Base-by-base conservation (phyloP, 2,329 filamentous ascomycete species). In the Tolypocladium paradoxum region DNA sequence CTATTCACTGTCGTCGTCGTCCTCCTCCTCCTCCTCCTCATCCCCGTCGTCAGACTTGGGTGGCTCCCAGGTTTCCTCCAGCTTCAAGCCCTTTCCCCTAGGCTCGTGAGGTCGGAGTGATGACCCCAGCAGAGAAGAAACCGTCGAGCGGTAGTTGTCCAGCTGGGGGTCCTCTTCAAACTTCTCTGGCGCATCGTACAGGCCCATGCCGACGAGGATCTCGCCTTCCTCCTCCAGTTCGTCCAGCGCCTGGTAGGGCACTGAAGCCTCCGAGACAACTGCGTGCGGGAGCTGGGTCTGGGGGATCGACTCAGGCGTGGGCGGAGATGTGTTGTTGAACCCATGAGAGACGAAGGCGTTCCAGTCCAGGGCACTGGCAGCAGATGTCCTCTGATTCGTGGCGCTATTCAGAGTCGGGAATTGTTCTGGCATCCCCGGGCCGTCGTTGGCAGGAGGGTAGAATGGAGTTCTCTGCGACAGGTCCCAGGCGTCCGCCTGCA, bases 61-160 rank as follows among this genome's bases (percentile, higher is more conserved):
- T 20, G 77, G 87, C 66, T 82, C 85, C 87, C 78, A 92, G 0
- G 87, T 87, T 65, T 91, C 87, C 68, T 92, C 88, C 4, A 93
- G 73, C 65, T 90, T 92, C 59, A 92, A 72, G 0, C 88, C 87
- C 67, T 89, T 88, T 54, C 87, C 87, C 20, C 72, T 75, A 3
- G 77, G 72, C 57, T 77, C 75, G 0, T 67, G 59, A 7, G 64
- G 64, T 43, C 72, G 69, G 58, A 74, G 76, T 2, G 73, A 66
- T 8, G 78, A 70, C 27, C 78, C 77, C 48, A 83, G 68, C 20
- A 87, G 66, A 29, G 76, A 75, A 36, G 74, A 76, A 53, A 81
- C 74, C 29, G 77, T 78, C 6, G 75, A 75, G 49, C 75, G 66
- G 68, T 82, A 76, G 69, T 79, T 75, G 67, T 81, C 71, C 52